Percentiles rank a stretch among this genome's conserved stretches.
These are phyloP conservation scores for Aplosporella prunicola DNA, from an alignment of 2,329 filamentous ascomycete genomes.

Conservation along the genomic window DNA sequence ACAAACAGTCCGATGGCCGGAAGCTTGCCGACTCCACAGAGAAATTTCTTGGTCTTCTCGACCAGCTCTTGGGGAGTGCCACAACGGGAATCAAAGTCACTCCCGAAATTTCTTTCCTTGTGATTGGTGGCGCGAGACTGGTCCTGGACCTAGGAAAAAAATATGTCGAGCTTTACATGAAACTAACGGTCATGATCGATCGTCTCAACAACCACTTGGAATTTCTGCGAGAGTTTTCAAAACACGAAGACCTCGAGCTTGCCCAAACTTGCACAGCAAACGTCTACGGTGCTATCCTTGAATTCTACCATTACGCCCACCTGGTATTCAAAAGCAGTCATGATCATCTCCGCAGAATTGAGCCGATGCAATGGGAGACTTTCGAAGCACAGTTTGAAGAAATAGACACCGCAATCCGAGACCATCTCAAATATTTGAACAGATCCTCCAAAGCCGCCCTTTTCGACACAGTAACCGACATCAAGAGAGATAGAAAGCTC, in stretches of 20 bases:
- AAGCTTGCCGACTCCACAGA: neutral
- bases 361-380: neutral
- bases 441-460: too few relatives aligned
- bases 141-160: neutral
- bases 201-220: neutral
- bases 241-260: neutral
- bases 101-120: neutral
- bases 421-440: neutral
- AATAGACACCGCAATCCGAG: neutral
- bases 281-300: neutral
- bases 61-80: neutral
- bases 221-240: neutral
- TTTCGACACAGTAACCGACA: too few relatives aligned
- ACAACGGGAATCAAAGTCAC: neutral
- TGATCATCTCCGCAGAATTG: neutral
- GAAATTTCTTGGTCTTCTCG: neutral
- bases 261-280: neutral
- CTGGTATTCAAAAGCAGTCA: neutral
- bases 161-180: neutral
- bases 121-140: neutral
- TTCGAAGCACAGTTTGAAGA: neutral
- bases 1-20: neutral
- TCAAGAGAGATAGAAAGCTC: too few relatives aligned
- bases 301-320: neutral
- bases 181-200: neutral